Evolutionary conservation across 139 green algal species (phyloP), one percentile per base, ranked within the genome.

Genomic region (Closterium sp.): DNA sequence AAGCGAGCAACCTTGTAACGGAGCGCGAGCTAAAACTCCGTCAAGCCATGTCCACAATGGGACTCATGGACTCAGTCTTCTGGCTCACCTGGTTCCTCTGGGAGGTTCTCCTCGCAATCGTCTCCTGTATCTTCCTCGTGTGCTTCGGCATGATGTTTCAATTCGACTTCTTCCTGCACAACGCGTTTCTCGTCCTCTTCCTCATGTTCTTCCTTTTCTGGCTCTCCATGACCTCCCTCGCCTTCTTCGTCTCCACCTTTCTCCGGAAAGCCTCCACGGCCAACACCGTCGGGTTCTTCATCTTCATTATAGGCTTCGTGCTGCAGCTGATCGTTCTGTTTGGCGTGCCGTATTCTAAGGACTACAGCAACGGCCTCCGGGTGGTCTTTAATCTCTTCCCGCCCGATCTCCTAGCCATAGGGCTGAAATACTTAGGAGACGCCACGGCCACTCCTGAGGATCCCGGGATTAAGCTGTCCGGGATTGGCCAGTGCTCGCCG

Each of bases 201-300:
- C 92, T 98, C 90, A 95, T 98, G 5, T 97, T 99, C 94, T 98
- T 99, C 92, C 95, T 99, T 30, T 99, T 99, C 93, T 29, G 92
- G 62, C 22, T 95, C 28, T 45, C 85, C 89, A 95, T 96, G 94
- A 85, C 79, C 31, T 90, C 89, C 31, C 87, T 98, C 29, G 96
- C 96, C 22, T 97, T 98, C 91, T 19, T 98, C 1, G 45, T 98
- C 5, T 96, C 96, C 24, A 91, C 96, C 6, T 96, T 99, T 85
- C 90, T 99, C 30, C 87, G 62, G 1, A 96, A 96, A 85, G 86
- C 90, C n/a, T 28, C 90, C 21, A 45, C 95, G 1, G 96, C 97
- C 1, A 96, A 98, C 34, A 97, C 96, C 93, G n/a, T 98, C 10
- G 98, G 98, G 87, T 99, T 99, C 91, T 91, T 97, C 17, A 88